These are phyloP conservation scores for Mycena galopus DNA, from an alignment of 768 basidiomycete species.

Conservation along the genomic window DNA sequence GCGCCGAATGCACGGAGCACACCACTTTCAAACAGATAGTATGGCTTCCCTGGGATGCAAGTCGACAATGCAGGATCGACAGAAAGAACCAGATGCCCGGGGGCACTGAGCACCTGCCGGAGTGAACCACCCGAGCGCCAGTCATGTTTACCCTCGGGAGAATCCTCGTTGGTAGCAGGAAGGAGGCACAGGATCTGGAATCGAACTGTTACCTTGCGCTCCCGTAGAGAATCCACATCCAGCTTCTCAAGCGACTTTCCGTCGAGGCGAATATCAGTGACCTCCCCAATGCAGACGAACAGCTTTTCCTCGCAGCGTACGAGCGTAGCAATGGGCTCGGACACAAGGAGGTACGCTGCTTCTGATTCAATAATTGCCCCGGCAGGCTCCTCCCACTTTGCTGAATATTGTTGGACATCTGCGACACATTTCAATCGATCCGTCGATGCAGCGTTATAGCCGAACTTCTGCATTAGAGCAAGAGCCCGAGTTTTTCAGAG, in stretches of 20 bases:
- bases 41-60: slow-evolving; percentile 14
- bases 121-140: slow-evolving; percentile 40
- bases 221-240: slow-evolving; percentile 34
- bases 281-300: slow-evolving; percentile 41
- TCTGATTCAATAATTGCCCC: neutral
- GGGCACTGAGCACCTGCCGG: slow-evolving; percentile 14
- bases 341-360: slow-evolving; percentile 29
- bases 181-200: slow-evolving; percentile 44
- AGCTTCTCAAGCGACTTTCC: slow-evolving; percentile 33
- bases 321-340: slow-evolving; percentile 44
- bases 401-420: neutral
- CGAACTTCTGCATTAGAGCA: neutral
- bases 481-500: neutral
- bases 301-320: slow-evolving; percentile 38
- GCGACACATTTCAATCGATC: neutral
- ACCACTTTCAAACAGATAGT: slow-evolving; percentile 43
- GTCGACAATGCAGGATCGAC: slow-evolving; percentile 41
- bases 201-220: slow-evolving; percentile 32
- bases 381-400: neutral
- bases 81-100: slow-evolving; percentile 41
- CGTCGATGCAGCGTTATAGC: neutral
- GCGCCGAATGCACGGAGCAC: slow-evolving; percentile 39
- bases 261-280: slow-evolving; percentile 42
- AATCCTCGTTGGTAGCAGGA: slow-evolving; percentile 37
- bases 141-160: slow-evolving; percentile 38